These are phyloP conservation scores for Micromonas commoda DNA, from an alignment of 139 green algal species.

Conservation along the genomic window DNA sequence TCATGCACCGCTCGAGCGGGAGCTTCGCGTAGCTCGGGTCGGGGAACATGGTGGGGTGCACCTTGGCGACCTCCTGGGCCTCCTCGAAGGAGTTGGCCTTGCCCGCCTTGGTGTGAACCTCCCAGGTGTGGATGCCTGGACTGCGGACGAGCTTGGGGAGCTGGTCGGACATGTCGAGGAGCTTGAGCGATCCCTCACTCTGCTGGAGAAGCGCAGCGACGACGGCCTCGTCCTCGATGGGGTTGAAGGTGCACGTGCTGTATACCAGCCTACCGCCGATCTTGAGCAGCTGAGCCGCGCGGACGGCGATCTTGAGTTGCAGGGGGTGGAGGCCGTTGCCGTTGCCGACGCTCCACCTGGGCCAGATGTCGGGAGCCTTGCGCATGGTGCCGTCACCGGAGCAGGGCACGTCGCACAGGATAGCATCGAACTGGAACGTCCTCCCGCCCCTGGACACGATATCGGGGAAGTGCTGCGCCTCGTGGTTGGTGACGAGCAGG, in stretches of 20 bases:
- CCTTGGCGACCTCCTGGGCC: constrained; percentile 20
- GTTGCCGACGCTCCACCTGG: constrained; percentile 54
- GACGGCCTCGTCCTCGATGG: constrained; percentile 96
- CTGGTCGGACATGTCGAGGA: constrained; percentile 72
- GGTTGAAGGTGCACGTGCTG: constrained; percentile 52
- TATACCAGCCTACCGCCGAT: constrained; percentile 85
- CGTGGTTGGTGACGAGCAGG: constrained; percentile 90
- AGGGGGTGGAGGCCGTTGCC: constrained; percentile 86
- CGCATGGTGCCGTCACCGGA: constrained; percentile 92
- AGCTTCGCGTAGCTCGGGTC: constrained; percentile 48
- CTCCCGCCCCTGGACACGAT: constrained; percentile 30
- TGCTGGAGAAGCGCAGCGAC: constrained; percentile 75
- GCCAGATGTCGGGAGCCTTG: constrained; percentile 96
- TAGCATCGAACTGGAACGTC: constrained; percentile 72
- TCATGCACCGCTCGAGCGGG: constrained; percentile 86
- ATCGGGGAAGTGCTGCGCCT: constrained; percentile 74
- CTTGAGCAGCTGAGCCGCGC: constrained; percentile 65
- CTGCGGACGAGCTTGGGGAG: constrained; percentile 70
- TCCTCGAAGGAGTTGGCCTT: constrained; percentile 62
- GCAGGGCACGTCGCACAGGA: constrained; percentile 97
- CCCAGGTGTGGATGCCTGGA: constrained; percentile 52
- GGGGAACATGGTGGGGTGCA: constrained; percentile 69
- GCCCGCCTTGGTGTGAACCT: constrained; percentile 37
- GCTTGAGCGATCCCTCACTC: constrained; percentile 57
- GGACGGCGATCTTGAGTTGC: constrained; percentile 82